Percentiles rank a stretch among this genome's conserved stretches.
phyloP scores from a whole-genome alignment of 306 rosid species.

The Canavalia gladiata region DNA sequence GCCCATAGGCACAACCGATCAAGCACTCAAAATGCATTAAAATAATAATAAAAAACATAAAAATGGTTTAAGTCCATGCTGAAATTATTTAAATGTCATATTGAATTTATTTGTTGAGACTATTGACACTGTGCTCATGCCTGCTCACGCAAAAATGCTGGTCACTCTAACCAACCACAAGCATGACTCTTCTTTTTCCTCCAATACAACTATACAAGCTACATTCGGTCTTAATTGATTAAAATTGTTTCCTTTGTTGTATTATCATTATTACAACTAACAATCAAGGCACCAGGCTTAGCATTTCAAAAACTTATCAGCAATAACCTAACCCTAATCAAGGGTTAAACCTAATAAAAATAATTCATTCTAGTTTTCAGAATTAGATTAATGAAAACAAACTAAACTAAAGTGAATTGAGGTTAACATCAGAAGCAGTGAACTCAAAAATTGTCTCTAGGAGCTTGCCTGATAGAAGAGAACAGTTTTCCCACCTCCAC shows the following conservation, averaged over 20 bases:
- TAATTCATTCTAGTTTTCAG: neutral
- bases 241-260: neutral
- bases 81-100: neutral
- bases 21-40: neutral
- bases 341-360: neutral
- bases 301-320: constrained; percentile 37
- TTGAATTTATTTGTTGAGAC: neutral
- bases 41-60: neutral
- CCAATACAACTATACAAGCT: neutral
- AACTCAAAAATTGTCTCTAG: neutral
- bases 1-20: neutral
- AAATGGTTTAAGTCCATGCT: neutral
- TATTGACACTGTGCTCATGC: neutral
- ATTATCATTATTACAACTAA: constrained; percentile 9
- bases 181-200: constrained; percentile 2
- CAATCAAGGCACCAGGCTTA: constrained; percentile 4
- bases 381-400: neutral
- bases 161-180: neutral
- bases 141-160: neutral
- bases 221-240: constrained; percentile 13
- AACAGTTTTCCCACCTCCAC: constrained; percentile 87
- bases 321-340: neutral
- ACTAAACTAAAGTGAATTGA: neutral
- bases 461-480: constrained; percentile 79
- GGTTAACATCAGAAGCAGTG: neutral